Evolutionary conservation across 306 rosid species (phyloP).

Genomic region (Glycine tomentella): DNA sequence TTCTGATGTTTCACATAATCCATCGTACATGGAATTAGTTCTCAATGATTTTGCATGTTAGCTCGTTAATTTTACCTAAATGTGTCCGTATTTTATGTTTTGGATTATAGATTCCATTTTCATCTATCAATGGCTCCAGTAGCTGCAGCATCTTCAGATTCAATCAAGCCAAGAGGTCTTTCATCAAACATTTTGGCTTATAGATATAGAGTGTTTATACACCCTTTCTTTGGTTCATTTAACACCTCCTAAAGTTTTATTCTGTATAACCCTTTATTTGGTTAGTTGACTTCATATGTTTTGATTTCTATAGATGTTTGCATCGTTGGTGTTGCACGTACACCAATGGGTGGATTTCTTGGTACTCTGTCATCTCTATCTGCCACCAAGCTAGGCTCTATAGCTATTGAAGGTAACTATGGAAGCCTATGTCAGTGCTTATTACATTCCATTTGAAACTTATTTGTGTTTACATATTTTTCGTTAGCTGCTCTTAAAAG

Average conservation of each 20-base stretch:
- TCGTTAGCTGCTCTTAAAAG: conserved; percentile 84
- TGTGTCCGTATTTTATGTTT: conserved; percentile 20
- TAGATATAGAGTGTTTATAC: conserved; percentile 15
- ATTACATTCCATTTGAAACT: conserved; percentile 8
- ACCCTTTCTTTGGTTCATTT: background rate
- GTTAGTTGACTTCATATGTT: too few relatives aligned
- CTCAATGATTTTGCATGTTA: conserved; percentile 23
- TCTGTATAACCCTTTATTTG: background rate
- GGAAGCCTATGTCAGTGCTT: conserved; percentile 24
- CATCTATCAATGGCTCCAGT: conserved; percentile 68
- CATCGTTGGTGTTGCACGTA: conserved; percentile 96
- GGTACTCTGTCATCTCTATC: conserved; percentile 84
- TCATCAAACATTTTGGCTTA: conserved; percentile 34
- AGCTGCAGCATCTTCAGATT: conserved; percentile 67
- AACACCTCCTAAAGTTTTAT: background rate
- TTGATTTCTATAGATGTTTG: conserved; percentile 76
- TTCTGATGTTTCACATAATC: background rate
- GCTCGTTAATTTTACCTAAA: conserved; percentile 8
- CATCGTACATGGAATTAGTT: conserved; percentile 3
- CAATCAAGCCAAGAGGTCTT: conserved; percentile 81
- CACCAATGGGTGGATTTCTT: conserved; percentile 97
- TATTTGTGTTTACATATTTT: conserved; percentile 7
- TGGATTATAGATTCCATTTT: conserved; percentile 53
- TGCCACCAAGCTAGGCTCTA: conserved; percentile 93
- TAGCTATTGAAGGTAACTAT: conserved; percentile 80